phyloP scores from a whole-genome alignment of 2,329 filamentous ascomycete species.

The Rhexocercosporidium sp. region DNA sequence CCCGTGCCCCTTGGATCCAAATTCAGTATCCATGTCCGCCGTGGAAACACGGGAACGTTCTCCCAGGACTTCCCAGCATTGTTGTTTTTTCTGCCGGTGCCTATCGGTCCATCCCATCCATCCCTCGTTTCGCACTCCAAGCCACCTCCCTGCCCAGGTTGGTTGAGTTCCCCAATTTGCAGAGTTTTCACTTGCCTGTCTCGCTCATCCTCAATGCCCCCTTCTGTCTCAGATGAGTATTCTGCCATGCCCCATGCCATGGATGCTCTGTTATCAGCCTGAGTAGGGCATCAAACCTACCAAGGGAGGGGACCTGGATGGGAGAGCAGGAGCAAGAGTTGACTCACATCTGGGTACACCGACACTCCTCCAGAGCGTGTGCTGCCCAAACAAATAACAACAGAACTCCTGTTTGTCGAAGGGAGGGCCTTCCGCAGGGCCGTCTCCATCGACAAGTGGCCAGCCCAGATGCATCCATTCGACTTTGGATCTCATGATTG shows the following conservation, averaged over 20 bases:
- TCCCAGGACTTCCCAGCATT: neutral
- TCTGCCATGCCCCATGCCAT: conserved; percentile 1
- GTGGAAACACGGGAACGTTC: conserved; percentile 1
- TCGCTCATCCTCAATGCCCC: conserved; percentile 9
- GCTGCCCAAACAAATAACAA: neutral
- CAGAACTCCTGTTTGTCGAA: neutral
- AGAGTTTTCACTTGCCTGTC: conserved; percentile 31
- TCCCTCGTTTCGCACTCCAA: conserved; percentile 19
- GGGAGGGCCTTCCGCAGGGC: neutral
- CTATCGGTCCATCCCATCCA: conserved; percentile 16
- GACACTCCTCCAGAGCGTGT: neutral
- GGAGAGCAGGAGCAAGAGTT: neutral
- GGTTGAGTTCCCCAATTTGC: conserved; percentile 26
- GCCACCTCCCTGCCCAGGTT: conserved; percentile 21
- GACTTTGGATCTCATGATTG: neutral
- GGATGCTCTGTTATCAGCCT: conserved; percentile 8
- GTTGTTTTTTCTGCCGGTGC: neutral
- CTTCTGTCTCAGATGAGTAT: neutral
- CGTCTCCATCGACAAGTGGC: conserved; percentile 1
- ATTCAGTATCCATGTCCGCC: neutral
- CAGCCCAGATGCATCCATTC: neutral
- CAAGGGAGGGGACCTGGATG: conserved; percentile 1
- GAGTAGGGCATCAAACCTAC: conserved; percentile 9
- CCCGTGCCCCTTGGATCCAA: neutral
- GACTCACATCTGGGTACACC: conserved; percentile 2